phyloP scores from a whole-genome alignment of 2,329 filamentous ascomycete species.

The Epichloe glyceriae region DNA sequence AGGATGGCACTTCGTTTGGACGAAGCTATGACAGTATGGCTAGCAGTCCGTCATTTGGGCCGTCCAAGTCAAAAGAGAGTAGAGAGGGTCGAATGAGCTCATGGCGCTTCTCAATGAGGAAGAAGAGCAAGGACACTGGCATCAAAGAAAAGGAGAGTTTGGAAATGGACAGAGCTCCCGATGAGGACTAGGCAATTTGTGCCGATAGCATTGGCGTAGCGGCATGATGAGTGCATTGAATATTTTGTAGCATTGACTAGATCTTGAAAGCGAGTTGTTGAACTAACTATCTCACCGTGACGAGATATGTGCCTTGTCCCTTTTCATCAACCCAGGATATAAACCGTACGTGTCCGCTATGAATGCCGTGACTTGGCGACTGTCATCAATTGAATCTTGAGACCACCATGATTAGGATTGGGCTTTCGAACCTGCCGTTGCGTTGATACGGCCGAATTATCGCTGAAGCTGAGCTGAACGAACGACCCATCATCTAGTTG shows the following conservation, averaged over 20 bases:
- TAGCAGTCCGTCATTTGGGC: conserved; percentile 43
- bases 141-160: conserved; percentile 37
- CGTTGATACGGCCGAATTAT: no score
- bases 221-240: not conserved
- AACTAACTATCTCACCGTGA: not conserved
- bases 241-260: not conserved
- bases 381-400: no score
- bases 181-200: conserved; percentile 14
- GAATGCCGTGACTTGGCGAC: no score
- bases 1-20: conserved; percentile 30
- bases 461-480: no score
- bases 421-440: no score
- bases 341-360: no score
- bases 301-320: not conserved
- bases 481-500: no score
- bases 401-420: no score
- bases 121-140: conserved; percentile 39
- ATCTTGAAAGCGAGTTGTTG: not conserved
- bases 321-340: no score
- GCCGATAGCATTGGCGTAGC: not conserved
- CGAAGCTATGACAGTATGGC: conserved; percentile 43
- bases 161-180: conserved; percentile 32
- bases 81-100: conserved; percentile 37
- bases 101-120: conserved; percentile 47
- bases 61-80: conserved; percentile 31